Evolutionary conservation across 208 protist species (phyloP).

Genomic region (Lotmaria passim): DNA sequence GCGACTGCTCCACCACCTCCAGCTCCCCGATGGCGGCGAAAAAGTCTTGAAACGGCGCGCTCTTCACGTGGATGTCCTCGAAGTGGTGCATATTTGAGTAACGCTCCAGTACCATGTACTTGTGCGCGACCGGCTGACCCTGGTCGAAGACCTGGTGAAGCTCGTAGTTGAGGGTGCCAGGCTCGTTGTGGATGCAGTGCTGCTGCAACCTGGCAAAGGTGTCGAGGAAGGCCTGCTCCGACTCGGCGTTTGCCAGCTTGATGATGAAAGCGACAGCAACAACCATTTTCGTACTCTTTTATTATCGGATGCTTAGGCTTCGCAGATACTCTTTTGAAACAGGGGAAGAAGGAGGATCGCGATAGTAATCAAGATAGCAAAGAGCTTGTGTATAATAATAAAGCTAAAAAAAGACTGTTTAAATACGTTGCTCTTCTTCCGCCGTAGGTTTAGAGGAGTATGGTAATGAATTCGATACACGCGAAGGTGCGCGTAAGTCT

Average conservation of each 20-base stretch:
- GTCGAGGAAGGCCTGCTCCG: conserved; percentile 46
- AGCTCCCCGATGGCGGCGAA: conserved; percentile 36
- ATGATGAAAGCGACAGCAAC: conserved; percentile 55
- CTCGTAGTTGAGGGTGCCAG: conserved; percentile 74
- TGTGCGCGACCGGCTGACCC: conserved; percentile 29
- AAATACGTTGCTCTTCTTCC: too few relatives aligned
- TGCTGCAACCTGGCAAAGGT: conserved; percentile 52
- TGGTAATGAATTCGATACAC: too few relatives aligned
- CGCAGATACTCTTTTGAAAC: too few relatives aligned
- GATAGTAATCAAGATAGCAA: too few relatives aligned
- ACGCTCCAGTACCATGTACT: conserved; percentile 65
- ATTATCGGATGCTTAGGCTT: neutral
- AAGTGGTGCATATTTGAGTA: conserved; percentile 47
- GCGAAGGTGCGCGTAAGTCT: too few relatives aligned
- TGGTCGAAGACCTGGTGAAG: conserved; percentile 57
- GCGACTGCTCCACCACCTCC: conserved; percentile 33
- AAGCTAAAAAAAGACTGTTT: too few relatives aligned
- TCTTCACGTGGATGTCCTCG: conserved; percentile 56
- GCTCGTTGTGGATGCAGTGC: conserved; percentile 51
- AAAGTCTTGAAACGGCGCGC: conserved; percentile 37
- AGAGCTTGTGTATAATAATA: too few relatives aligned
- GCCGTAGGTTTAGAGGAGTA: too few relatives aligned
- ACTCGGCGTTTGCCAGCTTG: conserved; percentile 38
- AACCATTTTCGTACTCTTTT: conserved; percentile 51
- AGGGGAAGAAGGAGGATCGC: too few relatives aligned